Conservation (phyloP, 306 rosid species). For the Acmispon strigosus region DNA sequence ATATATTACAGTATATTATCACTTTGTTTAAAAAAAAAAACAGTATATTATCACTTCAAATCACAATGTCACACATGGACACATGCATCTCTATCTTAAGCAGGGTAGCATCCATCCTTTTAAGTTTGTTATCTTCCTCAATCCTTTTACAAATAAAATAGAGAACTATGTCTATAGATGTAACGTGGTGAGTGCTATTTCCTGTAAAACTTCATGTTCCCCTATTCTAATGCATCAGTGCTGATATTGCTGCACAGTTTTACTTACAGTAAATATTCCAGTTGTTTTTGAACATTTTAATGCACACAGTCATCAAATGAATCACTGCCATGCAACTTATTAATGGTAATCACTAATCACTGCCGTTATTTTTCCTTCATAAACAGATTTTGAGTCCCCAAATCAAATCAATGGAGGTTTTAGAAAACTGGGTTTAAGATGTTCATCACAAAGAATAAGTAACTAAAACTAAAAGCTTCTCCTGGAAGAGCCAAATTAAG, state of each 20-base stretch:
- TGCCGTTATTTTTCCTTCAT: background rate
- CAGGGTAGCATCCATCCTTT: background rate
- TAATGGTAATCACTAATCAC: background rate
- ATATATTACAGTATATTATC: background rate
- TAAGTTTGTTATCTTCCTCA: background rate
- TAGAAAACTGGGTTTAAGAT: background rate
- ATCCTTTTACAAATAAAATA: background rate
- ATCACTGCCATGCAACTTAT: background rate
- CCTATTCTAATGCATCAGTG: background rate
- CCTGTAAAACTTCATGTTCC: background rate
- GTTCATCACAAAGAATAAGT: background rate
- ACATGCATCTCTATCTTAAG: conserved; percentile 7
- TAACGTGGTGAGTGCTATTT: background rate
- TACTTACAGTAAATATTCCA: background rate
- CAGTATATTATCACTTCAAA: background rate
- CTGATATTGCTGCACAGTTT: background rate
- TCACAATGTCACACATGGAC: background rate
- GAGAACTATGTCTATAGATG: background rate
- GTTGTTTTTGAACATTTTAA: background rate
- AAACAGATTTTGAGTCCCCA: background rate
- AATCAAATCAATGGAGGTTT: background rate
- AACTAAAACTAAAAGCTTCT: background rate
- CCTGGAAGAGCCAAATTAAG: background rate
- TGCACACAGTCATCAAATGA: background rate
- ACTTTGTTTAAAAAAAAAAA: background rate